Evolutionary conservation across 2,329 filamentous ascomycete genomes (phyloP), one percentile per base, ranked within the genome.

Genomic region (Podosphaera fusca): DNA sequence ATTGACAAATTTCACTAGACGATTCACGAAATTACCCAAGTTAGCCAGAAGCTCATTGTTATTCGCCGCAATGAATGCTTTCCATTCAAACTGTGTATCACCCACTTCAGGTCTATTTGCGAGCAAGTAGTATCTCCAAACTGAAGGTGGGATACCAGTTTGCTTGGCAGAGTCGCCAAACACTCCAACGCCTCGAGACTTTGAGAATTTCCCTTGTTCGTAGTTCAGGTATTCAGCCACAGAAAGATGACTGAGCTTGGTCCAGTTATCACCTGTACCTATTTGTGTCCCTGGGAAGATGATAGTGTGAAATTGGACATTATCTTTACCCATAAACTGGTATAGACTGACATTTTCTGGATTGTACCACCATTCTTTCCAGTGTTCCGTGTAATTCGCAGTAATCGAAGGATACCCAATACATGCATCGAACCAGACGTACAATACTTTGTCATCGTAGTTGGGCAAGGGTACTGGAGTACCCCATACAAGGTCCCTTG

Each of bases 341-440:
- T 92, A 95, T 10, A 95, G 78, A 66, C 84, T 79, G 53, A 95
- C 88, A 38, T 94, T 76, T 50, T 94, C 83, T 0, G 87, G 87
- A 68, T 94, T 84, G 67, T 84, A 82, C 89, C 89, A 95, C 89
- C 89, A 95, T 66, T 86, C 78, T 72, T 94, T 82, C 89, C 89
- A 95, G 60, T 94, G 76, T 50, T 81, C 77, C 4, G 88, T 95
- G 69, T 94, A 94, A 64, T 81, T 88, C 61, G 86, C 87, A 1
- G 89, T 95, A 63, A 95, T 95, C 1, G 87, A 94, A n/a, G 88
- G 82, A 68, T 95, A 95, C 29, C 89, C 89, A 65, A 95, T 92
- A 70, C 86, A 92, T 57, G 87, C 87, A 68, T 94, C 87, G 67
- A 95, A 87, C 69, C 70, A 74, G 59, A 95, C 88, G 66, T 95